phyloP scores from a whole-genome alignment of 257 asterid genomes.

The Solanum habrochaites region DNA sequence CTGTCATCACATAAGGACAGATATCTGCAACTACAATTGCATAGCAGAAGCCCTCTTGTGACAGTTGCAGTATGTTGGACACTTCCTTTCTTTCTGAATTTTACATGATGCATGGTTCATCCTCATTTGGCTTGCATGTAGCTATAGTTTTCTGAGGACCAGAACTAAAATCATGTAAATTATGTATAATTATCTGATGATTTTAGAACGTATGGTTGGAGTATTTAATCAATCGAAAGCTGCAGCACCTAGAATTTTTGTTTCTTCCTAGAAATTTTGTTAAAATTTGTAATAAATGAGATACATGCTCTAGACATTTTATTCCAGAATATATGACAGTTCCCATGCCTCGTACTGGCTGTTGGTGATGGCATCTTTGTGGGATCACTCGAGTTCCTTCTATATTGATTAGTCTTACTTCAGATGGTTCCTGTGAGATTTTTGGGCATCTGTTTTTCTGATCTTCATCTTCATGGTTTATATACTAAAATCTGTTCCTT shows the following conservation, averaged over 20 bases:
- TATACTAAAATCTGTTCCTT: background rate
- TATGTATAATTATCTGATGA: background rate
- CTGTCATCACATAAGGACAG: slow-evolving; percentile 67
- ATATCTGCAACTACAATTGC: background rate
- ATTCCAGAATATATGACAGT: background rate
- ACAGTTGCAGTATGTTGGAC: slow-evolving; percentile 10
- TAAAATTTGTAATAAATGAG: background rate
- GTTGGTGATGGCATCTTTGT: background rate
- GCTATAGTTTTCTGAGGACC: background rate
- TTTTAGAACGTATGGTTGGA: background rate
- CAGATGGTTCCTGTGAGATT: background rate
- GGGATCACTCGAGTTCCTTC: background rate
- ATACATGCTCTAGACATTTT: background rate
- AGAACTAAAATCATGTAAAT: background rate
- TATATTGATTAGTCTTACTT: background rate
- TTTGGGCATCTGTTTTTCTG: background rate
- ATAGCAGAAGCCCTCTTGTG: background rate
- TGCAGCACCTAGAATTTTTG: background rate
- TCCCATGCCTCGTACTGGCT: background rate
- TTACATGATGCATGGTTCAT: background rate
- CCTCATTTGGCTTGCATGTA: background rate
- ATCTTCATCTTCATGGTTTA: background rate
- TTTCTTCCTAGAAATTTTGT: background rate
- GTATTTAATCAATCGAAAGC: background rate
- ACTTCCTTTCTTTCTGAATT: slow-evolving; percentile 1